Evolutionary conservation across 352 stramenopile genomes (phyloP), one percentile per base, ranked within the genome.

Genomic region (Blastocystis sp.): DNA sequence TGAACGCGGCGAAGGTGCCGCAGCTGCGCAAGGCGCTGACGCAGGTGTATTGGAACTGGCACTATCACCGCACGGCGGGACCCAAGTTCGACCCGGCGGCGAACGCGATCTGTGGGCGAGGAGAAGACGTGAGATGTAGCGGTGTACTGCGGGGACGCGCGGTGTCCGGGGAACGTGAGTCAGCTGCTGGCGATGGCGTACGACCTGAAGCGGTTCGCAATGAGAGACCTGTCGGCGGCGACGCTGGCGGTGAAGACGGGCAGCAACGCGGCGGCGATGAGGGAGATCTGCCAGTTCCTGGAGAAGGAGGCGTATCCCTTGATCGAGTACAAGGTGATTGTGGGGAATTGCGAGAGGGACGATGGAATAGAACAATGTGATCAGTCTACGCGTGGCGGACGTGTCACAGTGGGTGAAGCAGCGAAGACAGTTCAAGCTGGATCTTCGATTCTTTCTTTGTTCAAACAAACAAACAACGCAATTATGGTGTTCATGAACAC

Each of bases 401-500:
- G 42, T 16, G 40, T 36, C 36, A n/a, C 18, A 48, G 32, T 81
- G 69, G 69, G 14, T 81, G 46, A 81, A 65, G n/a, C 24, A 59
- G 9, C 69, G 69, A 34, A 61, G 49, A 44, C n/a, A 46, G 36
- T n/a, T 81, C 4, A 34, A 81, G 29, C 27, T 81, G 14, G 34
- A n/a, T 42, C 29, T 81, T 16, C 46, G 49, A 63, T 81, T 7
- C 8, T 48, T 48, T 64, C 11, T 81, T 81, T 65, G 69, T 65
- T 81, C 16, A 32, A 49, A n/a, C 48, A 49, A 21, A 81, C 46
- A 81, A 81, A 81, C 46, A 81, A 11, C 36, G 3, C 46, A 81
- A 46, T 21, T 38, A 18, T 40, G 69, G 69, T 81, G 49, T 81
- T 81, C 24, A 81, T 38, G 14, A 81, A 81, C 69, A 81, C 69